phyloP scores from a whole-genome alignment of 2,329 filamentous ascomycete species.

The Trichoderma endophyticum region DNA sequence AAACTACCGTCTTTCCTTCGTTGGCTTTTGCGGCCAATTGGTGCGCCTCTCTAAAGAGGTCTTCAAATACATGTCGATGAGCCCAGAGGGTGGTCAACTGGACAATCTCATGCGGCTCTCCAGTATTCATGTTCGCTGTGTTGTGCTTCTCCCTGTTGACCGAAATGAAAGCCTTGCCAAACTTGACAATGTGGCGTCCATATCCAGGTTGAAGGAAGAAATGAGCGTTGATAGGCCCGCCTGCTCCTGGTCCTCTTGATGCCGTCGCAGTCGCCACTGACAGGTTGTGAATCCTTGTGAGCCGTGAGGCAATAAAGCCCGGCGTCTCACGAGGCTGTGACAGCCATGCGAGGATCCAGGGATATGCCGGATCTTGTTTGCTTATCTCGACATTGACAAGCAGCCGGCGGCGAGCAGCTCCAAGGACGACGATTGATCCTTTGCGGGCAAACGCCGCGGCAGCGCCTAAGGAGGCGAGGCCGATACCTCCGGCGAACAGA shows the following conservation, averaged over 20 bases:
- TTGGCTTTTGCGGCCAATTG: constrained; percentile 72
- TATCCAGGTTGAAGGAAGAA: constrained; percentile 91
- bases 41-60: constrained; percentile 85
- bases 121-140: constrained; percentile 76
- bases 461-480: constrained; percentile 84
- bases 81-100: constrained; percentile 89
- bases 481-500: constrained; percentile 71
- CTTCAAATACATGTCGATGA: constrained; percentile 83
- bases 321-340: constrained; percentile 69
- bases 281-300: constrained; percentile 60
- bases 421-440: constrained; percentile 68
- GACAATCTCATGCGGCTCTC: constrained; percentile 90
- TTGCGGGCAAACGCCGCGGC: constrained; percentile 77
- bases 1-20: constrained; percentile 91
- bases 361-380: constrained; percentile 87
- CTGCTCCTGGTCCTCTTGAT: constrained; percentile 54
- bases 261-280: constrained; percentile 59
- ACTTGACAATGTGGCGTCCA: constrained; percentile 82
- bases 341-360: constrained; percentile 93
- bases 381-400: constrained; percentile 96
- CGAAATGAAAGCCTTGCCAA: constrained; percentile 80
- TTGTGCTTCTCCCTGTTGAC: constrained; percentile 83
- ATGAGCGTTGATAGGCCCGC: constrained; percentile 69
- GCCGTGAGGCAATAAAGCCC: constrained; percentile 56
- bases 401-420: constrained; percentile 75